Base-by-base conservation (phyloP, 352 stramenopile genomes). In the Phytopythium aichiense region DNA sequence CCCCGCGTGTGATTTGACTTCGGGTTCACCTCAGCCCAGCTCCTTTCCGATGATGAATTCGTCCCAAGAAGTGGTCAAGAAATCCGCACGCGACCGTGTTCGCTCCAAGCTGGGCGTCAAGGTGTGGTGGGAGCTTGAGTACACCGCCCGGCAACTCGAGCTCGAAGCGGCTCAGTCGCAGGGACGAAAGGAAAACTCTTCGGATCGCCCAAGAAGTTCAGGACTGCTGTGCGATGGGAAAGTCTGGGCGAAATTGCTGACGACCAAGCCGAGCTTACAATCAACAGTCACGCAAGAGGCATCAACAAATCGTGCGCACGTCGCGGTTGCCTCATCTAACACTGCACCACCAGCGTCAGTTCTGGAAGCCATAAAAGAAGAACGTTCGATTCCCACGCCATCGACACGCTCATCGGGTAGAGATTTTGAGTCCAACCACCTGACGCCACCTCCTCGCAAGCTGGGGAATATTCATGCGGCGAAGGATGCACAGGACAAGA, bases 71-170 rank as follows among this genome's bases (percentile, higher is more conserved):
- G 51, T 15, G 20, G 18, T 7, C 8, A 60, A 60, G 8, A 51
- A 51, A 18, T 60, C 55, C n/a, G 55, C 55, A 22, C 35, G 55
- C 13, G 55, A 51, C 6, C 23, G 42, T 18, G 13, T 30, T 12
- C 53, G 13, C 5, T 28, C 56, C n/a, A 90, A 92, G 38, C 66
- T 92, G 0, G 80, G 80, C 18, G 69, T 73, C 31, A 76, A 69
- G 45, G 61, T 87, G 20, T 92, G 81, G 83, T 92, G 76, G 75
- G 76, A 88, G 48, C 66, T 92, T 0, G 75, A 88, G 31, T 89
- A 88, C 56, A 74, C 66, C 0, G 76, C 76, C 8, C 56, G 62
- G n/a, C 61, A 49, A 31, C 59, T 88, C 12, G 60, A 76, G 49
- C 56, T 61, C 58, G 60, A 74, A 53, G 53, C 63, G 4, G 16